Percentiles rank a stretch among this genome's conserved stretches.
phyloP scores from a whole-genome alignment of 176 grass and related monocot species.

The Thinopyrum elongatum region DNA sequence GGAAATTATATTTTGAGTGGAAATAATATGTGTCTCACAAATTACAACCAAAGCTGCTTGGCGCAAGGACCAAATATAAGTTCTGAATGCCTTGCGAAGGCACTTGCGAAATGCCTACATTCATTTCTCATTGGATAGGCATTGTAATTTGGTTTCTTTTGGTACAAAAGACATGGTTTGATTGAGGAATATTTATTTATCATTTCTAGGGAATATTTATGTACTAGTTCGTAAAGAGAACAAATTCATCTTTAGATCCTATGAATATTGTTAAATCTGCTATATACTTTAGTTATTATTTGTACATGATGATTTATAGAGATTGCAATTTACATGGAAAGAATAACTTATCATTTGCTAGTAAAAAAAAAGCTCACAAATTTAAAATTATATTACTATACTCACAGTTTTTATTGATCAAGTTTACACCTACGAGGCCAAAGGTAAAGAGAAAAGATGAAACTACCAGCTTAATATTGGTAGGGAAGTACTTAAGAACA shows the following conservation, averaged over 20 bases:
- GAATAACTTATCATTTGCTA: neutral
- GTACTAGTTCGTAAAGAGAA: constrained; percentile 6
- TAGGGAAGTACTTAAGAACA: too few species aligned
- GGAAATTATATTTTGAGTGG: neutral
- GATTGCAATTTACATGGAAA: neutral
- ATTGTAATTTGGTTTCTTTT: constrained; percentile 97
- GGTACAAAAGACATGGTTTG: constrained; percentile 85
- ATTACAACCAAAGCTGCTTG: neutral
- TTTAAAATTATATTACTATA: neutral
- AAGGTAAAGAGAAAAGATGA: constrained; percentile 24
- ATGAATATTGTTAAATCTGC: constrained; percentile 19
- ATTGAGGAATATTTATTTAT: neutral
- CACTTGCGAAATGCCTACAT: constrained; percentile 97
- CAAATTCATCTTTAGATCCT: neutral
- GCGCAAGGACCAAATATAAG: constrained; percentile 12
- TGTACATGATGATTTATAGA: constrained; percentile 16
- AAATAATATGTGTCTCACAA: neutral
- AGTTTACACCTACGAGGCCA: constrained; percentile 95
- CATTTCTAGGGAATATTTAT: neutral
- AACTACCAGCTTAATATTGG: too few species aligned
- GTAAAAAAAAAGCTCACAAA: neutral
- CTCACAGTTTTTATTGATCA: constrained; percentile 90
- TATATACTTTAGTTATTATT: constrained; percentile 3
- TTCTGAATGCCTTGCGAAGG: constrained; percentile 67
- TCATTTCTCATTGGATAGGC: constrained; percentile 91